Percentiles rank a stretch among this genome's conserved stretches.
These are phyloP conservation scores for Coniosporium apollinis DNA, from an alignment of 495 filamentous ascomycete species.

Conservation along the genomic window DNA sequence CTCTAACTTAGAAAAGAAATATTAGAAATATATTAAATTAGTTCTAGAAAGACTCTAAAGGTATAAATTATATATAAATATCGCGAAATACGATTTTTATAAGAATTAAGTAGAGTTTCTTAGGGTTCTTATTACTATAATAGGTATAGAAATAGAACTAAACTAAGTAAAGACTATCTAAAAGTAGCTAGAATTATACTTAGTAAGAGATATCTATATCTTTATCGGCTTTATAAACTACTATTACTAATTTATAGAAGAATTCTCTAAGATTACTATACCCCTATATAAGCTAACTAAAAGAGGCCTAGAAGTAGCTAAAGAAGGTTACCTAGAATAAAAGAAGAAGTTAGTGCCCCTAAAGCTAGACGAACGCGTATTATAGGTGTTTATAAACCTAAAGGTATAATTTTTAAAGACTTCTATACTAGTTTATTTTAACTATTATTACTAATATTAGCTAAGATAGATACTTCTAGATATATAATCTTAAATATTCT, in stretches of 20 bases:
- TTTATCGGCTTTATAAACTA: conserved; percentile 12
- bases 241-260: conserved; percentile 9
- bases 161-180: conserved; percentile 8
- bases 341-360: too few species aligned
- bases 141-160: conserved; percentile 6
- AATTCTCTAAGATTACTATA: conserved; percentile 7
- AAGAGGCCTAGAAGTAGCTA: too few species aligned
- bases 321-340: too few species aligned
- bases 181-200: conserved; percentile 8
- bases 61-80: conserved; percentile 7
- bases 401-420: too few species aligned
- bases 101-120: conserved; percentile 9
- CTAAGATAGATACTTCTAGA: not conserved
- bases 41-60: conserved; percentile 3
- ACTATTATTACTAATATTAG: too few species aligned
- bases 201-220: conserved; percentile 8
- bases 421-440: too few species aligned
- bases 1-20: not conserved
- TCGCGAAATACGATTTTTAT: conserved; percentile 4
- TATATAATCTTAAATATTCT: not conserved
- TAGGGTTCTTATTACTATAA: conserved; percentile 8
- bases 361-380: too few species aligned
- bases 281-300: too few species aligned
- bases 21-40: conserved; percentile 3
- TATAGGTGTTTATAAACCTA: too few species aligned